Conservation (phyloP, 139 green algal genomes). For the Picochlorum sp. region DNA sequence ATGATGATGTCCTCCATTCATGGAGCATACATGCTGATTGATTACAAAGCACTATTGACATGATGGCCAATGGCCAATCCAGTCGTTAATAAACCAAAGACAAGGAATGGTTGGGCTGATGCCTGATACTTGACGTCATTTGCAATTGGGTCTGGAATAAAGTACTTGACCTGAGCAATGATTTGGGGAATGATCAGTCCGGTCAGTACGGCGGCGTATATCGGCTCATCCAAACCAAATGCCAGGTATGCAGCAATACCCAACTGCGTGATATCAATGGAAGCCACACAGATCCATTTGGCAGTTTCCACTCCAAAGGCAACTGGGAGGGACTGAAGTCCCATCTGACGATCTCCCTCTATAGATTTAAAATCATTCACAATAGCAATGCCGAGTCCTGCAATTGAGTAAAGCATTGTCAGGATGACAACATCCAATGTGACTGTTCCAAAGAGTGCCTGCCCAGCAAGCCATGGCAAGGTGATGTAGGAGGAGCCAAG, state of each 20-base stretch:
- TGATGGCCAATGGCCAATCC: conserved; percentile 79
- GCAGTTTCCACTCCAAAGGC: conserved; percentile 93
- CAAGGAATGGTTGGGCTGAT: conserved; percentile 79
- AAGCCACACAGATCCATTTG: conserved; percentile 95
- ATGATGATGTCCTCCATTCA: too few relatives aligned
- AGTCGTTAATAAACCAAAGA: conserved; percentile 95
- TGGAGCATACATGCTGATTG: neutral
- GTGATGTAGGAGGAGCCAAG: conserved; percentile 94
- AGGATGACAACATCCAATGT: conserved; percentile 85
- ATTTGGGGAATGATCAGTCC: conserved; percentile 91
- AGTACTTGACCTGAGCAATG: conserved; percentile 90
- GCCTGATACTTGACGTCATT: conserved; percentile 92
- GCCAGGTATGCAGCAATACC: conserved; percentile 78
- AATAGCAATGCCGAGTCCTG: conserved; percentile 96
- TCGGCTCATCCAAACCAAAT: conserved; percentile 63
- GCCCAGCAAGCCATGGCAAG: conserved; percentile 89
- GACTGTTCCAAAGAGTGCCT: conserved; percentile 90
- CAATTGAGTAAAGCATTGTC: conserved; percentile 94
- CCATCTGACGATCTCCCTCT: conserved; percentile 66
- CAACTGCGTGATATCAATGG: conserved; percentile 91
- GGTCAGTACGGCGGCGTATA: conserved; percentile 82
- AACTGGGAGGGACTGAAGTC: conserved; percentile 88
- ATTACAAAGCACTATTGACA: neutral
- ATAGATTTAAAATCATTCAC: conserved; percentile 99
- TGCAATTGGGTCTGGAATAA: conserved; percentile 92